Percentiles rank a stretch among this genome's conserved stretches.
Evolutionary conservation across 2,329 filamentous ascomycete species (phyloP).

Genomic region (Aspergillus sp.): DNA sequence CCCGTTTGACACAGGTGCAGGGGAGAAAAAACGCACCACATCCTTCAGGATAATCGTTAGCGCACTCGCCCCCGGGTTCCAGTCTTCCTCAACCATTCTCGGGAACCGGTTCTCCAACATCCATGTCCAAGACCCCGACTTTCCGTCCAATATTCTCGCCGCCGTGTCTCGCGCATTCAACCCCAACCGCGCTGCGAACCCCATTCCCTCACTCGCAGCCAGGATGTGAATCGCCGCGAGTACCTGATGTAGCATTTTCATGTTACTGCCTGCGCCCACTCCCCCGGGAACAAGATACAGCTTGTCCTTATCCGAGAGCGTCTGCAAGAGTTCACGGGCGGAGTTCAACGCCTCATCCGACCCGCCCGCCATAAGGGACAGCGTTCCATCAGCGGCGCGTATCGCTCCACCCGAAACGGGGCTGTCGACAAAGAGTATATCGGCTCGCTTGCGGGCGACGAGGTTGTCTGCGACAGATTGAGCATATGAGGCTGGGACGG

Average conservation of each 20-base stretch:
- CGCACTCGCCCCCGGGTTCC: conserved; percentile 50
- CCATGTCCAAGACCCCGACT: conserved; percentile 49
- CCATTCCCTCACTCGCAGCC: conserved; percentile 52
- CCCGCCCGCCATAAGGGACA: conserved; percentile 67
- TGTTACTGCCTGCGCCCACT: conserved; percentile 52
- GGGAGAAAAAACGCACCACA: conserved; percentile 24
- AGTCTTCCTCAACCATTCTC: conserved; percentile 47
- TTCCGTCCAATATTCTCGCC: conserved; percentile 33
- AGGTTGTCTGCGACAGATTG: conserved; percentile 53
- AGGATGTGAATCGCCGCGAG: conserved; percentile 57
- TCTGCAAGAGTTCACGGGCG: conserved; percentile 51
- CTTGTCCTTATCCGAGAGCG: conserved; percentile 52
- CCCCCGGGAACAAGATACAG: conserved; percentile 56
- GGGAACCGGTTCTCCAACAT: conserved; percentile 55
- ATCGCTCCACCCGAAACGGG: conserved; percentile 65
- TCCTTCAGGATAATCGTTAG: conserved; percentile 55
- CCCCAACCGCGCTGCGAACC: conserved; percentile 50
- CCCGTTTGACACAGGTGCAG: not conserved
- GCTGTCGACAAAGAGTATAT: conserved; percentile 61
- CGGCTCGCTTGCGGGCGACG: conserved; percentile 46
- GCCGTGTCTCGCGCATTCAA: conserved; percentile 41
- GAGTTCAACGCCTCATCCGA: conserved; percentile 49
- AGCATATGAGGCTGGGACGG: conserved; percentile 59
- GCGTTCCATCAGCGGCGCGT: conserved; percentile 60
- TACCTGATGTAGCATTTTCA: conserved; percentile 59